These are phyloP conservation scores for Podila verticillata DNA, from an alignment of 192 early-diverging fungal species.

Conservation along the genomic window DNA sequence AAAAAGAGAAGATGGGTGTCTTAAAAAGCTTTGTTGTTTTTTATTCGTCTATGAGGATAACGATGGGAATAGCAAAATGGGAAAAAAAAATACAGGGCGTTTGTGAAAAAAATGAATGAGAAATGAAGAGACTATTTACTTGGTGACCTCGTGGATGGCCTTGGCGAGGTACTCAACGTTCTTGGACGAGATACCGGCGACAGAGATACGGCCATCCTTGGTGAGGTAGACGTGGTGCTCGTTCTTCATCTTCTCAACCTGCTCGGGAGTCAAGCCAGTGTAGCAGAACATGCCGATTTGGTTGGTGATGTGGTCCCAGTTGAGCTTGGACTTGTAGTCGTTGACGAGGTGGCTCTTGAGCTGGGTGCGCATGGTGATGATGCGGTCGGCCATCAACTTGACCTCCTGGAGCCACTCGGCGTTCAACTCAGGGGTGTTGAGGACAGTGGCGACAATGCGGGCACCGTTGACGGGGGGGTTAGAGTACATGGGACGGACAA, in stretches of 20 bases:
- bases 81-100: background rate
- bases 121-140: conserved; percentile 51
- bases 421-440: conserved; percentile 77
- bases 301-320: conserved; percentile 94
- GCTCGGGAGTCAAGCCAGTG: conserved; percentile 89
- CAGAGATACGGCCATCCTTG: conserved; percentile 94
- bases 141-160: conserved; percentile 95
- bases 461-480: conserved; percentile 97
- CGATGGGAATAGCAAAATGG: background rate
- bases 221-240: conserved; percentile 96
- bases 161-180: conserved; percentile 98
- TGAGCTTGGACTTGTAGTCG: conserved; percentile 78
- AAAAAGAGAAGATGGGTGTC: no score
- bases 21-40: background rate
- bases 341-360: conserved; percentile 84
- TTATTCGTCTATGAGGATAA: background rate
- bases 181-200: conserved; percentile 91
- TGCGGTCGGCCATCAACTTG: conserved; percentile 96
- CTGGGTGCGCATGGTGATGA: conserved; percentile 89
- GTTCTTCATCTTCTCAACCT: conserved; percentile 78
- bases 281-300: conserved; percentile 99
- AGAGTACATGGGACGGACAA: conserved; percentile 98
- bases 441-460: conserved; percentile 89
- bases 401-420: conserved; percentile 92
- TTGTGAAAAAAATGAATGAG: no score